Base-by-base conservation (phyloP, 2,329 filamentous ascomycete genomes). In the Ascocoryne sarcoides region DNA sequence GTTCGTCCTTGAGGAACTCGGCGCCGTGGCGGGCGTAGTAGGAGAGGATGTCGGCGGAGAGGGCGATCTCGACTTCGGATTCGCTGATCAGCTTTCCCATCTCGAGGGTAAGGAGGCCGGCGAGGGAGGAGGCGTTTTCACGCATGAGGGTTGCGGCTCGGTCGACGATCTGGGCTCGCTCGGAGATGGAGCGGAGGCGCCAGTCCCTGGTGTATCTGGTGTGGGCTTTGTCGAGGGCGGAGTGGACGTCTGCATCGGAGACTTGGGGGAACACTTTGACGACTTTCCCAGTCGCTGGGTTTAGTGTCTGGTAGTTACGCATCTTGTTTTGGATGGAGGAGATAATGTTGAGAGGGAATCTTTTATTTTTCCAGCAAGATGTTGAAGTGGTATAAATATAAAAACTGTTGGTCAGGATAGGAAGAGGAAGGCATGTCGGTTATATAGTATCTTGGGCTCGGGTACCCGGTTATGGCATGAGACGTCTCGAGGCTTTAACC, bases 1-100 rank as follows among this genome's bases (percentile, higher is more conserved):
- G n/a, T 17, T 12, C 4, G 5, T 15, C 9, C 17, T 31, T 23
- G 3, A 41, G 16, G n/a, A 41, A n/a, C 2, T 3, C n/a, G 16
- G 36, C 39, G 12, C 32, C 39, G 14, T 41, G 20, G 2, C 14
- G 20, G 26, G 39, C 39, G 16, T 41, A 41, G 33, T 40, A 40
- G 19, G 29, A 32, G 2, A 40, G 15, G 14, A 40, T 40, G 8
- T 20, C 9, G 3, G 38, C 38, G 3, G 38, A 40, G 23, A 40
- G 23, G 4, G 29, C 32, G 32, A 40, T 26, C 17, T 40, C 38
- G 3, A n/a, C 35, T 4, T 15, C 15, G 21, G 38, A 23, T 20
- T 40, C 32, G 5, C 14, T 23, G 31, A 40, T 40, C 5, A 40
- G 23, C 12, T 40, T 40, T 14, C 38, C 38, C 38, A 40, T 40